phyloP scores from a whole-genome alignment of 441 rosid genomes.

The Corymbia calophylla region DNA sequence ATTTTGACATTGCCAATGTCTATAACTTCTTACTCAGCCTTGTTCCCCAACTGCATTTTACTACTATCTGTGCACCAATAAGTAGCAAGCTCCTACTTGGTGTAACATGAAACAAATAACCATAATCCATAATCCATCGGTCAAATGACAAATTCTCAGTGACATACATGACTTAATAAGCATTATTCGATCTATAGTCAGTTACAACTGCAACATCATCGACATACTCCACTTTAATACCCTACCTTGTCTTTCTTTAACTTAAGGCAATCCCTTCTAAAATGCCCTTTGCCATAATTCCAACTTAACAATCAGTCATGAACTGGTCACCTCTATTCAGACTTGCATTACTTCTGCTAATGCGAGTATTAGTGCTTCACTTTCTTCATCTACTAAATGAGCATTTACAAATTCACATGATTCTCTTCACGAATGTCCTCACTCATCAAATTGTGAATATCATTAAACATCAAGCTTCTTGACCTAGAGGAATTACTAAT shows the following conservation, averaged over 20 bases:
- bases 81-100: not conserved
- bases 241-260: too few species aligned
- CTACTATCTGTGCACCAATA: not conserved
- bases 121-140: not conserved
- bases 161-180: not conserved
- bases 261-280: not conserved
- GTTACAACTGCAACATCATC: not conserved
- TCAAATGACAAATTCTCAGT: not conserved
- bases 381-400: not conserved
- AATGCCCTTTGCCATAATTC: not conserved
- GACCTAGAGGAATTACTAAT: not conserved
- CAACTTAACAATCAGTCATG: not conserved
- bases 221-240: too few species aligned
- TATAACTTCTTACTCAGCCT: not conserved
- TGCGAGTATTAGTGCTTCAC: not conserved
- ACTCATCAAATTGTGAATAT: not conserved
- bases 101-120: not conserved
- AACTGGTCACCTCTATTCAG: not conserved
- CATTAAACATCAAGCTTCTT: not conserved
- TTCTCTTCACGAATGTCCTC: not conserved
- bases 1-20: not conserved
- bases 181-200: not conserved
- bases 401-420: not conserved
- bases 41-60: not conserved
- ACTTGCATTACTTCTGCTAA: not conserved